A percentile compares a stretch with the other conserved stretches of the same genome.
These are phyloP conservation scores for Naganishia friedmannii DNA, from an alignment of 768 basidiomycete species.

Conservation along the genomic window DNA sequence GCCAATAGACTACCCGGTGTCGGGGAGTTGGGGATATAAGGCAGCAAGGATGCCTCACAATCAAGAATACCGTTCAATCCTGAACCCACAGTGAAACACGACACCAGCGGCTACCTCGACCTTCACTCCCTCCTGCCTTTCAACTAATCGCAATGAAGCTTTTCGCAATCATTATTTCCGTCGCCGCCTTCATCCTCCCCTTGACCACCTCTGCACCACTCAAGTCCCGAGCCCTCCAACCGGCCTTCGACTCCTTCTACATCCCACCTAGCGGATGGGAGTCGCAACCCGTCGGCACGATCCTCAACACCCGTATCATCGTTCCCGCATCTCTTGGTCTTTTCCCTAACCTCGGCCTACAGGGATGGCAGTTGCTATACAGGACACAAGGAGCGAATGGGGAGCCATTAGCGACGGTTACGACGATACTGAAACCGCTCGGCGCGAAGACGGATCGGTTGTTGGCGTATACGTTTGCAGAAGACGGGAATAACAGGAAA, in stretches of 20 bases:
- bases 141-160: neutral
- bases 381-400: slow-evolving; percentile 13
- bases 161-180: neutral
- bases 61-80: neutral
- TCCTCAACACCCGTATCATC: slow-evolving; percentile 46
- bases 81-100: neutral
- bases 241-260: slow-evolving; percentile 8
- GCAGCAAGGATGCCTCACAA: neutral
- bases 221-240: slow-evolving; percentile 7
- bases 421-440: slow-evolving; percentile 6
- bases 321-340: slow-evolving; percentile 53
- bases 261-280: slow-evolving; percentile 3
- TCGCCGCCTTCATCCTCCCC: slow-evolving; percentile 1
- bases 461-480: slow-evolving; percentile 23
- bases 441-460: slow-evolving; percentile 13
- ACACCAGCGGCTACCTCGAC: no score
- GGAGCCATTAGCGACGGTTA: slow-evolving; percentile 14
- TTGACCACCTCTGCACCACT: neutral
- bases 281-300: slow-evolving; percentile 58
- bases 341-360: slow-evolving; percentile 65
- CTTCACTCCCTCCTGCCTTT: neutral
- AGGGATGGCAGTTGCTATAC: slow-evolving; percentile 64
- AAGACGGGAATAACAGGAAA: slow-evolving; percentile 18
- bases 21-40: neutral
- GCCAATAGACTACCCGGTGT: neutral